Evolutionary conservation across 2,329 filamentous ascomycete species (phyloP).

Genomic region (Aspergillus ibericus): DNA sequence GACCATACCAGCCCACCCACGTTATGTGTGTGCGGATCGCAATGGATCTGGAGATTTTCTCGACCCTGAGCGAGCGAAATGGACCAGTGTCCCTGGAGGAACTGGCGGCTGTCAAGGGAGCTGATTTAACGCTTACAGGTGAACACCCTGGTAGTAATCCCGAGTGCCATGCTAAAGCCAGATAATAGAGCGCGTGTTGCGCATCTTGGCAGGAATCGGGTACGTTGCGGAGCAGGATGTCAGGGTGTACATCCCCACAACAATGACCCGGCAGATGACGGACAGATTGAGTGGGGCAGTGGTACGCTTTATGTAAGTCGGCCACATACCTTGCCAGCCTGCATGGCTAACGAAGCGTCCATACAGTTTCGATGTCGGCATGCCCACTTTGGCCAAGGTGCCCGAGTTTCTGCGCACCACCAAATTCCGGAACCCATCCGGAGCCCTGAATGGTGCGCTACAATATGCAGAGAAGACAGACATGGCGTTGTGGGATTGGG

Average conservation of each 20-base stretch:
- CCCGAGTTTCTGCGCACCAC: constrained; percentile 14
- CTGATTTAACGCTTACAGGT: constrained; percentile 12
- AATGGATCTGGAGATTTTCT: constrained; percentile 19
- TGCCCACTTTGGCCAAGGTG: constrained; percentile 8
- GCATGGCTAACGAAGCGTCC: neutral
- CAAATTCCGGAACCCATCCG: constrained; percentile 6
- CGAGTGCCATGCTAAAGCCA: neutral
- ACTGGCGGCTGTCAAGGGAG: constrained; percentile 14
- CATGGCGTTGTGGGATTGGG: constrained; percentile 10
- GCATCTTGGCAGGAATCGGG: constrained; percentile 15
- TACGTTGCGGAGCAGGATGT: constrained; percentile 18
- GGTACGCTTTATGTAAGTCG: constrained; percentile 16
- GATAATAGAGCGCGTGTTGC: constrained; percentile 17
- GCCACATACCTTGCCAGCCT: neutral
- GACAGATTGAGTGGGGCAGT: constrained; percentile 5
- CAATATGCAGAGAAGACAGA: constrained; percentile 12
- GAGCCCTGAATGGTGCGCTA: constrained; percentile 7
- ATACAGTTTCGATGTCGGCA: constrained; percentile 14
- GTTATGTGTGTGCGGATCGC: constrained; percentile 16
- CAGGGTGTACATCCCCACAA: constrained; percentile 12
- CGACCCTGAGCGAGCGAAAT: constrained; percentile 6
- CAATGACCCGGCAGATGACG: constrained; percentile 17
- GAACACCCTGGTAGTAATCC: neutral
- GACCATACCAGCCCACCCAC: constrained; percentile 13
- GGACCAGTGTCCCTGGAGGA: constrained; percentile 9